Percentiles rank a stretch among this genome's conserved stretches.
Evolutionary conservation across 768 basidiomycete species (phyloP).

Genomic region (Rhizopogon rudus): DNA sequence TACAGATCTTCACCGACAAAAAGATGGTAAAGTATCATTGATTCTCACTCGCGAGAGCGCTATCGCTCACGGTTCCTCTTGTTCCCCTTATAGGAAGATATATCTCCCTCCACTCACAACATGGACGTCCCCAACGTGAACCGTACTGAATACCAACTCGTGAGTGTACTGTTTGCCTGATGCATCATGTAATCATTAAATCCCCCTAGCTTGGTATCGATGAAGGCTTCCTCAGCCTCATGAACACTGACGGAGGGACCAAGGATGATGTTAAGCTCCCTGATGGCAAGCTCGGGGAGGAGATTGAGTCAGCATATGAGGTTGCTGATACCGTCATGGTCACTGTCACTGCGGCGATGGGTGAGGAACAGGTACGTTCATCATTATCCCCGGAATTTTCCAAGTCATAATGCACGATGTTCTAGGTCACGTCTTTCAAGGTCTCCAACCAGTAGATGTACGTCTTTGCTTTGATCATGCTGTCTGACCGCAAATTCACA

Average conservation of each 20-base stretch:
- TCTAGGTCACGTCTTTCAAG: background rate
- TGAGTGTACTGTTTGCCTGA: conserved; percentile 30
- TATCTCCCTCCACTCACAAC: conserved; percentile 97
- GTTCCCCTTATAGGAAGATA: conserved; percentile 66
- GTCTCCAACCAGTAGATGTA: background rate
- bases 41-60: background rate
- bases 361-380: conserved; percentile 66
- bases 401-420: background rate
- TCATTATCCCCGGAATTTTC: background rate
- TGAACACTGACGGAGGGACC: conserved; percentile 69
- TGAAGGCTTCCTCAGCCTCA: conserved; percentile 93
- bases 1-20: conserved; percentile 96
- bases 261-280: conserved; percentile 97
- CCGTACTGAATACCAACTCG: conserved; percentile 89
- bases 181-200: background rate
- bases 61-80: background rate
- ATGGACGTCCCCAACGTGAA: conserved; percentile 97
- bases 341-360: conserved; percentile 87
- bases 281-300: conserved; percentile 72
- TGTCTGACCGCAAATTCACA: background rate
- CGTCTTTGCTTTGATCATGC: background rate
- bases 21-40: conserved; percentile 66
- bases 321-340: conserved; percentile 84
- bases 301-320: conserved; percentile 70
- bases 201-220: conserved; percentile 72